These are phyloP conservation scores for Puya raimondii DNA, from an alignment of 176 grass and related monocot genomes.

Conservation along the genomic window DNA sequence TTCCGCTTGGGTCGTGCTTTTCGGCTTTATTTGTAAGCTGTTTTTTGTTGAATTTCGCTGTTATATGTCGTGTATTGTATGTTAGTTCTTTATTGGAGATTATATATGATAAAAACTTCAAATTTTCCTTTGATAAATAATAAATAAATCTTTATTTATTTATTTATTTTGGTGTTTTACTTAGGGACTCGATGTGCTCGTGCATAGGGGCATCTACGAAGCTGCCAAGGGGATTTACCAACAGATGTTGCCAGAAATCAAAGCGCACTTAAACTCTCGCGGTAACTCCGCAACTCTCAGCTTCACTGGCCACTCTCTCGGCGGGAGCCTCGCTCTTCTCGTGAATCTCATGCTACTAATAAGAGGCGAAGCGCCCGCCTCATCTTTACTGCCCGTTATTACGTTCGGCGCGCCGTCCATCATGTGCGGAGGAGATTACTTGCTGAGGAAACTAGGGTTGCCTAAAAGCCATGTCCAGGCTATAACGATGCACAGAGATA, in stretches of 20 bases:
- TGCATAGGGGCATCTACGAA: slow-evolving; percentile 93
- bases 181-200: slow-evolving; percentile 65
- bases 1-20: too few relatives aligned
- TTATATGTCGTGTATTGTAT: neutral
- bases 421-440: slow-evolving; percentile 86
- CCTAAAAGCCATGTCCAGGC: slow-evolving; percentile 61
- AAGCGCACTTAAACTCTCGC: slow-evolving; percentile 36
- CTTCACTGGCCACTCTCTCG: slow-evolving; percentile 91
- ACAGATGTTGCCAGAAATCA: slow-evolving; percentile 76
- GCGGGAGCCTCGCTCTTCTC: slow-evolving; percentile 66
- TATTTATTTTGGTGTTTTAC: neutral
- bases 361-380: slow-evolving; percentile 33
- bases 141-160: neutral
- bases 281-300: slow-evolving; percentile 41
- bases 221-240: slow-evolving; percentile 86
- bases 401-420: slow-evolving; percentile 88
- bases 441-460: slow-evolving; percentile 59
- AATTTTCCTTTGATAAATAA: too few relatives aligned
- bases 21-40: too few relatives aligned
- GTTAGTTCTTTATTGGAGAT: neutral
- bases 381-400: slow-evolving; percentile 61
- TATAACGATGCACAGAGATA: slow-evolving; percentile 75
- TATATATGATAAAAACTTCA: neutral
- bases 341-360: slow-evolving; percentile 86
- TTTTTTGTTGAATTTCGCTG: too few relatives aligned